phyloP scores from a whole-genome alignment of 768 basidiomycete genomes.

The Exidia glandulosa region DNA sequence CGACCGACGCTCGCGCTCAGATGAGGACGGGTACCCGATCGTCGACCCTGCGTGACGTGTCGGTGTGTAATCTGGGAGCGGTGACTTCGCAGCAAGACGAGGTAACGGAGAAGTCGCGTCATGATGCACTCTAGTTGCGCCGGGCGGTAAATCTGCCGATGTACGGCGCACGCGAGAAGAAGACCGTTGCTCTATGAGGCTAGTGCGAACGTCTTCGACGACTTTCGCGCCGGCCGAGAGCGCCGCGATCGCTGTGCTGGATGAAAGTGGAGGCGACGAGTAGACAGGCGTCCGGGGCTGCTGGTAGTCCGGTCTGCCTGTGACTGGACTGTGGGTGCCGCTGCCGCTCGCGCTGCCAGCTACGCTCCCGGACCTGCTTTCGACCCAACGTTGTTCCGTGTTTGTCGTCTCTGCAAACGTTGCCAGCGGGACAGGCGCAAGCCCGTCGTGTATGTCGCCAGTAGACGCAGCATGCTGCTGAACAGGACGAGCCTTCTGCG shows the following conservation, averaged over 20 bases:
- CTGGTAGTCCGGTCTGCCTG: background rate
- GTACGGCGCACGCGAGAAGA: background rate
- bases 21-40: background rate
- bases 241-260: background rate
- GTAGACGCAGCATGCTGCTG: background rate
- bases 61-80: constrained; percentile 5
- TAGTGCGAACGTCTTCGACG: background rate
- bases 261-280: background rate
- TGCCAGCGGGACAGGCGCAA: background rate
- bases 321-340: background rate
- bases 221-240: background rate
- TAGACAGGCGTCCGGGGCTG: background rate
- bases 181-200: background rate
- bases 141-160: constrained; percentile 1
- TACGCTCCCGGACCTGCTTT: background rate
- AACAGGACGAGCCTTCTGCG: background rate
- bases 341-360: background rate
- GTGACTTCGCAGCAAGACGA: constrained; percentile 12
- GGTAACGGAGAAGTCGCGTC: constrained; percentile 6
- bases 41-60: background rate
- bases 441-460: background rate
- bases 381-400: background rate
- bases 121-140: constrained; percentile 1
- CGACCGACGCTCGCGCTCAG: background rate
- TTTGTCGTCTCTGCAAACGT: background rate